Evolutionary conservation across 768 basidiomycete species (phyloP).

Genomic region (Phanerochaete carnosa): DNA sequence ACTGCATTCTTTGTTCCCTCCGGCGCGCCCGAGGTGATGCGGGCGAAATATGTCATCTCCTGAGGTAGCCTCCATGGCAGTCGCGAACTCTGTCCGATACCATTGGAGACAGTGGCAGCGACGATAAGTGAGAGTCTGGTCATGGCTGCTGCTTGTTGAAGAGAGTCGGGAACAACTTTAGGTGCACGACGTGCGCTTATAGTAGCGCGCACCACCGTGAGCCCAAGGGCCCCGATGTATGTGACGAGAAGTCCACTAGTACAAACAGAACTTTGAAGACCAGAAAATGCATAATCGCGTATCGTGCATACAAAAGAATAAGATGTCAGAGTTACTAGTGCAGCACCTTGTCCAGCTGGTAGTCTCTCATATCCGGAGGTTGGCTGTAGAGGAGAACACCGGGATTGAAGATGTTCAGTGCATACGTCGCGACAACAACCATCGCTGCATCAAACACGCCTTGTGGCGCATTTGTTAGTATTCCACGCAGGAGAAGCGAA

Average conservation of each 20-base stretch:
- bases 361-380: neutral
- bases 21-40: constrained; percentile 63
- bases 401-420: constrained; percentile 44
- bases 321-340: neutral
- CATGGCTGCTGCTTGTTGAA: constrained; percentile 36
- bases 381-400: constrained; percentile 27
- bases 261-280: neutral
- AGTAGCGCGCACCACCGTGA: neutral
- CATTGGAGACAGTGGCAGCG: constrained; percentile 83
- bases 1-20: constrained; percentile 64
- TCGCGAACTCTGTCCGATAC: constrained; percentile 73
- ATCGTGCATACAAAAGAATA: neutral
- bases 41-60: constrained; percentile 93
- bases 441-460: constrained; percentile 50
- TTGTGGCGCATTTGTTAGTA: constrained; percentile 13
- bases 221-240: too few species aligned
- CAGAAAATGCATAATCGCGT: neutral
- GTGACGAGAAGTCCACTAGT: too few species aligned
- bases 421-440: constrained; percentile 41
- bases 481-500: neutral
- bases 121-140: constrained; percentile 85
- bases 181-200: neutral
- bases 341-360: neutral
- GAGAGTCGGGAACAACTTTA: neutral
- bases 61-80: constrained; percentile 88